Percentiles rank a stretch among this genome's conserved stretches.
Conservation (phyloP, 2,329 filamentous ascomycete species). For the Cladophialophora carrionii region DNA sequence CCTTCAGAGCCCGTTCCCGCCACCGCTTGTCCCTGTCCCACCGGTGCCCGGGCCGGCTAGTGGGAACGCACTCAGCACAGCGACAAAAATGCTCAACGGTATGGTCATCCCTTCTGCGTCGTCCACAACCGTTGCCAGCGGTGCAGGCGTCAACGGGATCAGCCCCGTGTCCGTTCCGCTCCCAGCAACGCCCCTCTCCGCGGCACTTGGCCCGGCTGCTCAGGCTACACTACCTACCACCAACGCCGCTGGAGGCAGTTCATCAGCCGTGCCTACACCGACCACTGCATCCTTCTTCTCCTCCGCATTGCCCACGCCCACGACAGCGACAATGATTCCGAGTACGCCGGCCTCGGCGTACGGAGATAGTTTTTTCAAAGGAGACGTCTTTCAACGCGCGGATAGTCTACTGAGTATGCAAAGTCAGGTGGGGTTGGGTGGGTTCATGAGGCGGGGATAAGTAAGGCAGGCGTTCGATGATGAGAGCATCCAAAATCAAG, state of each 20-base stretch:
- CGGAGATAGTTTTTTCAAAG: constrained; percentile 54
- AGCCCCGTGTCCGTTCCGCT: constrained; percentile 56
- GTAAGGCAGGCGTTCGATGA: not conserved
- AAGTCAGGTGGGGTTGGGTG: constrained; percentile 25
- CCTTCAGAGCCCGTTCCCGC: constrained; percentile 31
- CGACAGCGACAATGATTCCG: constrained; percentile 20
- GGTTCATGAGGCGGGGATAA: constrained; percentile 30
- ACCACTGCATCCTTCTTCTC: constrained; percentile 6
- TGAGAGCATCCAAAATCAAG: not conserved
- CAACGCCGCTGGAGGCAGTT: not conserved
- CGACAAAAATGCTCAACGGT: constrained; percentile 40
- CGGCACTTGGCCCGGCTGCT: constrained; percentile 83
- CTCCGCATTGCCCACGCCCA: constrained; percentile 10
- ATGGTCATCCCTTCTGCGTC: not conserved
- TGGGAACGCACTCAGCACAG: constrained; percentile 38
- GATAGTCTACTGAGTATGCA: constrained; percentile 51
- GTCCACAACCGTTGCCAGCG: constrained; percentile 12
- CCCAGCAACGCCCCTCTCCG: constrained; percentile 86
- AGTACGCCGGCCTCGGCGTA: constrained; percentile 55
- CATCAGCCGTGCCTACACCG: constrained; percentile 9
- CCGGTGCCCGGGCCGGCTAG: constrained; percentile 25
- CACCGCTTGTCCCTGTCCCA: constrained; percentile 26
- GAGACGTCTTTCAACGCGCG: constrained; percentile 55
- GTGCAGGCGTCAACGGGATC: constrained; percentile 19
- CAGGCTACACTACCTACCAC: constrained; percentile 79